Conservation (phyloP, 2,329 filamentous ascomycete genomes). For the Atkinsonella hypoxylon region DNA sequence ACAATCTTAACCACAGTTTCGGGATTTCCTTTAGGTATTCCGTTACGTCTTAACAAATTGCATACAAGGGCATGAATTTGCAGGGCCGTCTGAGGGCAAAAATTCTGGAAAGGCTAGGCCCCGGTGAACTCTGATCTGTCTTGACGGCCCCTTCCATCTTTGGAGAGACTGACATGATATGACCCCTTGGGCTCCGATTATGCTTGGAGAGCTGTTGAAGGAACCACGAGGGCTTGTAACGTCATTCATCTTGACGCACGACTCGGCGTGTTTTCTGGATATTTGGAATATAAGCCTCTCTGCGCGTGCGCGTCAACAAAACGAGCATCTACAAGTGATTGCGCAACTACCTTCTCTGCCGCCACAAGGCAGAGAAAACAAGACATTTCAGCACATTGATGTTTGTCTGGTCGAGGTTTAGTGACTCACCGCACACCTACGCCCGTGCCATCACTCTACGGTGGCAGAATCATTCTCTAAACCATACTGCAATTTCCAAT, state of each 20-base stretch:
- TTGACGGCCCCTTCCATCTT: conserved; percentile 5
- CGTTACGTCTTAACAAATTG: background rate
- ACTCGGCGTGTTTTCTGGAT: background rate
- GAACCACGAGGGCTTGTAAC: background rate
- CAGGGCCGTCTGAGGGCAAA: conserved; percentile 1
- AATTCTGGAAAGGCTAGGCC: background rate
- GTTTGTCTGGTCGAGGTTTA: no score
- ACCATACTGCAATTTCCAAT: background rate
- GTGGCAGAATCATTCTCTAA: no score
- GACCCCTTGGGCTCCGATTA: conserved; percentile 1
- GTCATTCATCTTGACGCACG: background rate
- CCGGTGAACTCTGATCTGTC: conserved; percentile 8
- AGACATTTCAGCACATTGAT: no score
- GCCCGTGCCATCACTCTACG: no score
- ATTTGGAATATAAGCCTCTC: background rate
- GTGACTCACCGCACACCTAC: no score
- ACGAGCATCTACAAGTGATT: no score
- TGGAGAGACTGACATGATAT: background rate
- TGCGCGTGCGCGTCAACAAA: background rate
- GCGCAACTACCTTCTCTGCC: no score
- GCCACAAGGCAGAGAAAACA: no score
- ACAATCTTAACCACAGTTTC: conserved; percentile 4
- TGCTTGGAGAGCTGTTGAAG: background rate
- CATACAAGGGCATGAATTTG: background rate
- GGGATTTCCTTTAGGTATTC: background rate